Percentiles rank a stretch among this genome's conserved stretches.
Conservation (phyloP, 2,329 filamentous ascomycete genomes). For the Triangularia verruculosa region DNA sequence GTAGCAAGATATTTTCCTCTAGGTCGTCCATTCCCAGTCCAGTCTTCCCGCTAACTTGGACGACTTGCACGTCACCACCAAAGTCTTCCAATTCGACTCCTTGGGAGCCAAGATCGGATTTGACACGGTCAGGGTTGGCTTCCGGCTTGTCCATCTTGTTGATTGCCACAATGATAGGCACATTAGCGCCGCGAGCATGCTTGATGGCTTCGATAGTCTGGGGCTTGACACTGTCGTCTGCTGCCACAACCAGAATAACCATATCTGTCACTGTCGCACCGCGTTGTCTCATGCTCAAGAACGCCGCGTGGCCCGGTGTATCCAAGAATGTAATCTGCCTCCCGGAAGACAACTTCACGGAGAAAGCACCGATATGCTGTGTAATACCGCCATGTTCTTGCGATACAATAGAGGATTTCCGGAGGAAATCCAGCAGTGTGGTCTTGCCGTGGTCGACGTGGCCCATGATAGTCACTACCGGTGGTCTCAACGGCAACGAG, state of each 20-base stretch:
- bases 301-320: constrained; percentile 93
- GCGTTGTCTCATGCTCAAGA: constrained; percentile 91
- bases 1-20: constrained; percentile 82
- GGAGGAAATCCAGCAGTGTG: constrained; percentile 87
- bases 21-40: constrained; percentile 87
- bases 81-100: constrained; percentile 92
- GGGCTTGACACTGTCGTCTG: constrained; percentile 95
- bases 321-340: constrained; percentile 95
- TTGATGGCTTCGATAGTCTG: constrained; percentile 96
- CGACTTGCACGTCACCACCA: constrained; percentile 90
- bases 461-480: constrained; percentile 98
- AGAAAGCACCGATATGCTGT: constrained; percentile 97
- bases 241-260: constrained; percentile 90
- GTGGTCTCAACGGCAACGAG: constrained; percentile 70
- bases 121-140: constrained; percentile 77
- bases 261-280: constrained; percentile 97
- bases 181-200: constrained; percentile 80
- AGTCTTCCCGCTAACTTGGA: constrained; percentile 89
- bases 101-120: constrained; percentile 77
- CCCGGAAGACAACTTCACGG: constrained; percentile 79
- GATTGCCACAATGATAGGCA: constrained; percentile 95
- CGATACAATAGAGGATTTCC: constrained; percentile 87
- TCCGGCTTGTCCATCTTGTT: constrained; percentile 94
- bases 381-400: constrained; percentile 96
- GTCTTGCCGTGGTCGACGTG: constrained; percentile 99